phyloP scores from a whole-genome alignment of 1,284 basidiomycete genomes.

The Stereum hirsutum region DNA sequence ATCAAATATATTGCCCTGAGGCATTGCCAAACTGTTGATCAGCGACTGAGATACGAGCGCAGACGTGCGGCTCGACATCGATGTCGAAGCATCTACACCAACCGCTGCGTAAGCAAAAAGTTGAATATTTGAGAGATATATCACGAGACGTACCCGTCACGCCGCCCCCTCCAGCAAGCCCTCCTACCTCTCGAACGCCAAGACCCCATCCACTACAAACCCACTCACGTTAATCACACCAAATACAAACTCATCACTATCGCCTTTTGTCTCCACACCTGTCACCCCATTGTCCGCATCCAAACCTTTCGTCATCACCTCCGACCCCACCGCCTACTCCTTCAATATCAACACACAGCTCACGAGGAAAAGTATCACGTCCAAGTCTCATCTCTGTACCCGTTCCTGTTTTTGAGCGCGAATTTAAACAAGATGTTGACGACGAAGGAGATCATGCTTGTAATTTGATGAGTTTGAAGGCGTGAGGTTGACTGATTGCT shows the following conservation, averaged over 20 bases:
- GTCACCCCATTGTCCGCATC: too few relatives aligned
- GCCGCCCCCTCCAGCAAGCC: constrained; percentile 22
- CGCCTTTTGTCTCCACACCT: constrained; percentile 14
- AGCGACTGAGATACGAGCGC: constrained; percentile 62
- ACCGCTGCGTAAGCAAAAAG: too few relatives aligned
- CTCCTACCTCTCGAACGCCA: constrained; percentile 47
- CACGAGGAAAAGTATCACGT: constrained; percentile 78
- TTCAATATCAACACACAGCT: constrained; percentile 88
- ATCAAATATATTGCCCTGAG: constrained; percentile 50
- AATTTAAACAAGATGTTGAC: too few relatives aligned
- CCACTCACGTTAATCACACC: too few relatives aligned
- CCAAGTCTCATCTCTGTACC: too few relatives aligned
- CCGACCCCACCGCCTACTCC: constrained; percentile 75
- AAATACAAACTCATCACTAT: too few relatives aligned
- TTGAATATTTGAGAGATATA: too few relatives aligned
- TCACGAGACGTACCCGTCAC: constrained; percentile 5
- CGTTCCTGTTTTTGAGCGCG: too few relatives aligned
- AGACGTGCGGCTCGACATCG: constrained; percentile 65
- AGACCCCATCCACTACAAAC: constrained; percentile 23
- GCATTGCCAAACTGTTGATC: constrained; percentile 57
- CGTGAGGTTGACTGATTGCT: constrained; percentile 85
- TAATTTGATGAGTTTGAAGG: constrained; percentile 66
- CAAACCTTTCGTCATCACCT: constrained; percentile 52
- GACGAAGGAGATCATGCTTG: constrained; percentile 59
- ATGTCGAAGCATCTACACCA: constrained; percentile 70